Conservation (phyloP, 371 early-diverging fungal genomes). For the Rhizopus sp. region DNA sequence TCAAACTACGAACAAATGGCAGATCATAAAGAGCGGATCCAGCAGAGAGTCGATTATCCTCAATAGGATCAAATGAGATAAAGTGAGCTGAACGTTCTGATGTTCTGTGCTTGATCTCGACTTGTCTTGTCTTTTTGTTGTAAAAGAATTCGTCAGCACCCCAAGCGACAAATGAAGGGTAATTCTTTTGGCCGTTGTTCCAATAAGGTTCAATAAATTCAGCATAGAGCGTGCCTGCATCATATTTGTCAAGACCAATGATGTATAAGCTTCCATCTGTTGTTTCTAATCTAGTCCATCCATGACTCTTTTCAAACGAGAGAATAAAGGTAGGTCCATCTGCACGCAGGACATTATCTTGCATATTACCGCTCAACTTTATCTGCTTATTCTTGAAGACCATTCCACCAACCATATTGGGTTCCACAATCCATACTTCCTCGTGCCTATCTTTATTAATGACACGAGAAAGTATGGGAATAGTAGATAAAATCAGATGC, state of each 20-base stretch:
- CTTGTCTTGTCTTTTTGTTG: constrained; percentile 16
- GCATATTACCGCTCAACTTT: constrained; percentile 43
- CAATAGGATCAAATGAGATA: constrained; percentile 27
- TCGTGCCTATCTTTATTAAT: constrained; percentile 24
- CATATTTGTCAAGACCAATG: constrained; percentile 40
- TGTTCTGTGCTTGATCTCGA: constrained; percentile 38
- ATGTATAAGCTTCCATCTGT: constrained; percentile 42
- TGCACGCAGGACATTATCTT: constrained; percentile 31
- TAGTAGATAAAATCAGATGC: constrained; percentile 60
- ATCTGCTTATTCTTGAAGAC: constrained; percentile 61
- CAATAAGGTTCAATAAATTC: constrained; percentile 60
- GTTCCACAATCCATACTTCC: constrained; percentile 75
- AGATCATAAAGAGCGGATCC: constrained; percentile 20
- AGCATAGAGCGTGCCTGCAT: constrained; percentile 58
- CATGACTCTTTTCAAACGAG: constrained; percentile 46
- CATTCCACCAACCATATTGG: constrained; percentile 57
- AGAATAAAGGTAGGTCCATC: constrained; percentile 46
- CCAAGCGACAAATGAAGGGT: constrained; percentile 47
- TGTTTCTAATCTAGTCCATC: constrained; percentile 53
- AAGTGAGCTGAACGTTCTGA: constrained; percentile 27
- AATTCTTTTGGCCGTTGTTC: constrained; percentile 33
- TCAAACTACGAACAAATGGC: constrained; percentile 24
- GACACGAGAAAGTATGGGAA: constrained; percentile 65
- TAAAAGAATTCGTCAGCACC: constrained; percentile 49
- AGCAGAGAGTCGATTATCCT: constrained; percentile 13